Conservation (phyloP, 2,329 filamentous ascomycete genomes). For the Neocucurbitaria cava region DNA sequence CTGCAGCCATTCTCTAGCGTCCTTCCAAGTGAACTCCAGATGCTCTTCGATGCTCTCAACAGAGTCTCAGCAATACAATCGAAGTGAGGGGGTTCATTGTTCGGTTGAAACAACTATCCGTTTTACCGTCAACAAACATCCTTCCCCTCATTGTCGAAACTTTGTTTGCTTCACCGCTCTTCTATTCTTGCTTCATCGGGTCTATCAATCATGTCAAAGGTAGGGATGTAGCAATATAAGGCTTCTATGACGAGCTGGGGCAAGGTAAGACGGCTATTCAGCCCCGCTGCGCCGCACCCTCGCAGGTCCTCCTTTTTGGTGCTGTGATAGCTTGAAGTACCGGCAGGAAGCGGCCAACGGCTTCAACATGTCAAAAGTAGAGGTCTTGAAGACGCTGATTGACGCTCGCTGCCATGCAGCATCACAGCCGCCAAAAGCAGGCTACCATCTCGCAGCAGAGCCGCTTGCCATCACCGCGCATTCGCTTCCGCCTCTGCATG, state of each 20-base stretch:
- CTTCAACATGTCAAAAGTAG: conserved; percentile 7
- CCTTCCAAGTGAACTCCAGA: conserved; percentile 28
- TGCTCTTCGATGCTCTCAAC: conserved; percentile 31
- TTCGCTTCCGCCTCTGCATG: conserved; percentile 40
- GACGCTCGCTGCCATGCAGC: conserved; percentile 32
- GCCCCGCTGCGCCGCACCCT: conserved; percentile 30
- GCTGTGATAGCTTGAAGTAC: conserved; percentile 17
- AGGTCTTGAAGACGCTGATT: conserved; percentile 14
- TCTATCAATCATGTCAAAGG: conserved; percentile 10
- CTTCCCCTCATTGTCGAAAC: conserved; percentile 9
- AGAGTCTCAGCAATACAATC: conserved; percentile 20
- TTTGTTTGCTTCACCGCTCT: conserved; percentile 38
- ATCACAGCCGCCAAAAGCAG: conserved; percentile 31
- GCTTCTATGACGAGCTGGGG: conserved; percentile 30
- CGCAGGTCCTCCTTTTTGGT: conserved; percentile 17
- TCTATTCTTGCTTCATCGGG: conserved; percentile 35
- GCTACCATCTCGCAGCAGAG: conserved; percentile 37
- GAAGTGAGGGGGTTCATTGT: conserved; percentile 33
- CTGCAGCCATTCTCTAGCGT: conserved; percentile 44
- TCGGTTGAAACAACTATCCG: conserved; percentile 28
- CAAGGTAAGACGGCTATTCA: conserved; percentile 24
- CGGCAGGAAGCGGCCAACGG: conserved; percentile 9
- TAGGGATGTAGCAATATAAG: conserved; percentile 33
- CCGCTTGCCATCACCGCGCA: conserved; percentile 32
- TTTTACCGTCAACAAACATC: conserved; percentile 34